A percentile compares a stretch with the other conserved stretches of the same genome.
Conservation (phyloP, 1,139 yeast genomes). For the Suhomyces yuchorum region DNA sequence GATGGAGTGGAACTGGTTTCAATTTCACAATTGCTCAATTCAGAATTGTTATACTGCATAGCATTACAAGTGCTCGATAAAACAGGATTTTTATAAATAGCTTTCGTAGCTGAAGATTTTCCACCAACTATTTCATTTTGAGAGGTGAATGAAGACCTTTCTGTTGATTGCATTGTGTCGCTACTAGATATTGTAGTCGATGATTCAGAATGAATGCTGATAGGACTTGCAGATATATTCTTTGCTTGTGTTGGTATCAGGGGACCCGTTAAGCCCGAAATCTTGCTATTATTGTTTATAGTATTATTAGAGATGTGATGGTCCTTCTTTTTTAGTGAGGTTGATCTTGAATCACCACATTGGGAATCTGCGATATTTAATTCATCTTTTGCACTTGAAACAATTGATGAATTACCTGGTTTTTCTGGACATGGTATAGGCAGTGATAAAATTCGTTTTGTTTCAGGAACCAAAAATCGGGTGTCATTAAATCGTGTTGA, state of each 20-base stretch:
- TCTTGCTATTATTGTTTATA: no score
- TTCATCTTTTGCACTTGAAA: neutral
- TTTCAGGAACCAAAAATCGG: slow-evolving; percentile 10
- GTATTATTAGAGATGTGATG: no score
- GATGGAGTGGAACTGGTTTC: slow-evolving; percentile 21
- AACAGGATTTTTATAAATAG: slow-evolving; percentile 6
- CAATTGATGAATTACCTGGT: neutral
- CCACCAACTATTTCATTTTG: slow-evolving; percentile 21
- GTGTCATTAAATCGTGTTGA: slow-evolving; percentile 15
- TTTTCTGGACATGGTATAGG: slow-evolving; percentile 13
- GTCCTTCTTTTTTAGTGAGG: neutral
- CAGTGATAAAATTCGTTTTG: slow-evolving; percentile 14
- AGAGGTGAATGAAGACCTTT: slow-evolving; percentile 33
- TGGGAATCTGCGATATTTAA: neutral
- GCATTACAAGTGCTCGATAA: slow-evolving; percentile 2
- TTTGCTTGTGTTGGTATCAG: slow-evolving; percentile 6
- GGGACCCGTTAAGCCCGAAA: neutral
- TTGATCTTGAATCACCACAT: neutral
- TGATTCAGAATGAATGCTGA: slow-evolving; percentile 32
- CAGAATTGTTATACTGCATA: neutral
- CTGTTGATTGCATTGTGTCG: slow-evolving; percentile 37
- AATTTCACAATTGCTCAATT: neutral
- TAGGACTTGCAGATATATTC: slow-evolving; percentile 30
- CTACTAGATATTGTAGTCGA: slow-evolving; percentile 33
- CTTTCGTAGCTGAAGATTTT: slow-evolving; percentile 12